Evolutionary conservation across 2,329 filamentous ascomycete genomes (phyloP).

Genomic region (Penicillium nordicum): DNA sequence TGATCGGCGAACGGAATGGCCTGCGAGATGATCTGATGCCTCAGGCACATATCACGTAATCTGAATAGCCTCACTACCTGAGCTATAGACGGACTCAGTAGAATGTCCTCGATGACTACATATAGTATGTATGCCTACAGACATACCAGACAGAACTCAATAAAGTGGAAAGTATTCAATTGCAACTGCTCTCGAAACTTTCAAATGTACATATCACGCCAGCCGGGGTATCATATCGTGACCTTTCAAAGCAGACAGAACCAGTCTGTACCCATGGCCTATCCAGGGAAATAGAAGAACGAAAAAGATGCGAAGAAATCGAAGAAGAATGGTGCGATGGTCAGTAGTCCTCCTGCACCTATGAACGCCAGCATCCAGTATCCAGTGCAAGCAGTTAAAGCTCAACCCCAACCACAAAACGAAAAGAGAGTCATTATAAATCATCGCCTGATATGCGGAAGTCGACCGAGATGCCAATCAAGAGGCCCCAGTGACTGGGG

Average conservation of each 20-base stretch:
- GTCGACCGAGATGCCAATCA: not conserved
- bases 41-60: conserved; percentile 20
- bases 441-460: conserved; percentile 10
- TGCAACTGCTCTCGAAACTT: conserved; percentile 10
- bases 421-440: conserved; percentile 21
- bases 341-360: not conserved
- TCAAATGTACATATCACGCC: conserved; percentile 13
- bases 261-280: conserved; percentile 15
- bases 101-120: not conserved
- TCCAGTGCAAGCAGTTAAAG: not conserved
- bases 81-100: not conserved
- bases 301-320: conserved; percentile 6
- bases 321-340: not conserved
- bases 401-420: conserved; percentile 5
- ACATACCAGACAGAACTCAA: not conserved
- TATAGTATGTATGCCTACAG: not conserved
- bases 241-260: conserved; percentile 21
- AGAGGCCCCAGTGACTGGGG: conserved; percentile 9
- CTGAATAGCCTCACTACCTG: not conserved
- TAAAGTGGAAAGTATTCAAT: conserved; percentile 8
- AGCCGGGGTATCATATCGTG: conserved; percentile 33
- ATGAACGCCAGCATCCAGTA: conserved; percentile 18
- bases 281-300: conserved; percentile 3
- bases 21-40: conserved; percentile 7
- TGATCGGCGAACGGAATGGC: conserved; percentile 13